Base-by-base conservation (phyloP, 352 stramenopile species). In the Phytophthora ramorum region DNA sequence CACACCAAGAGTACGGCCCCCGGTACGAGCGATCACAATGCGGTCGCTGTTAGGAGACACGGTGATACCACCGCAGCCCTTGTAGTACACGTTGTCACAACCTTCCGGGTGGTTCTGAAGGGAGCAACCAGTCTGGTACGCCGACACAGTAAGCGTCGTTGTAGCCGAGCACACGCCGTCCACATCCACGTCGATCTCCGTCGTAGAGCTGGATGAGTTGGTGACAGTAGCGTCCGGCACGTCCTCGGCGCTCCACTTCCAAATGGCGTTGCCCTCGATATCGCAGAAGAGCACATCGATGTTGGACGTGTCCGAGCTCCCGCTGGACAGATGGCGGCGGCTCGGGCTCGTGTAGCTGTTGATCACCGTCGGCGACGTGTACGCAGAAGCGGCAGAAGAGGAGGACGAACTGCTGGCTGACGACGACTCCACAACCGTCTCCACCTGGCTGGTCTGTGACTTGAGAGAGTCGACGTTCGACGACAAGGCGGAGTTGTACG, bases 61-160 rank as follows among this genome's bases (percentile, higher is more conserved):
- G 0, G 81, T 88, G n/a, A 94, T 73, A n/a, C 85, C 85, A 51
- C 83, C 82, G 45, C 85, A 94, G 62, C 85, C 85, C 62, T 90
- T 90, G 70, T 85, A 89, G 66, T 91, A 91, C 13, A 89, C 74
- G 12, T 89, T 79, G 34, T 85, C 73, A 40, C 83, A 91, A 3
- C 81, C 83, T 45, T 87, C 66, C 0, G 78, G 80, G 67, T 86
- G 74, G 66, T 91, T 91, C 70, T 90, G 81, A 38, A 73, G 66
- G 37, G 80, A 89, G 65, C 83, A 91, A 22, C 83, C 83, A 28
- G 72, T 83, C 54, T 89, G 79, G 58, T 81, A 90, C 2, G 85
- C 81, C n/a, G 76, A 81, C 16, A 92, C 85, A 22, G 70, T 79
- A 28, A 92, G 75, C 28, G 75, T 80, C 34, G 71, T 74, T 0